Evolutionary conservation across 2,329 filamentous ascomycete genomes (phyloP), one percentile per base, ranked within the genome.

Genomic region (Phaeosphaeriaceae sp.): DNA sequence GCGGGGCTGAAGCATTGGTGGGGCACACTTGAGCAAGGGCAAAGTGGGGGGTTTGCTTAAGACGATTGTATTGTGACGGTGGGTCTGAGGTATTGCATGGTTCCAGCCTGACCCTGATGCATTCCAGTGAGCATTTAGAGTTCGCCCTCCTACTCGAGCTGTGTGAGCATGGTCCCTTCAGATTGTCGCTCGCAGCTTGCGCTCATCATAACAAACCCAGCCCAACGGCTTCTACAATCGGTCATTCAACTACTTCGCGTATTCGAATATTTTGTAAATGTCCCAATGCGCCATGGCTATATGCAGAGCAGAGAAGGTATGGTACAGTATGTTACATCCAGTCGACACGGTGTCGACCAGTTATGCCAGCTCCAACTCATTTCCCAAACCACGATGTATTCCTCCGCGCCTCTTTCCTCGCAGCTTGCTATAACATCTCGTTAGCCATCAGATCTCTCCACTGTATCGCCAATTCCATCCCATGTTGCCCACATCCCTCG

Each of bases 351-450:
- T 11, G 11, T 27, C 31, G 13, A 3, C 7, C 3, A n/a, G 24
- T 3, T n/a, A 20, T 11, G 10, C 6, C 53, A 55, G 24, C 48
- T 33, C 19, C 10, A 36, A 20, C 48, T 22, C 31, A 40, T 57
- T 48, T 67, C 31, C 63, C 54, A 48, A 70, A 70, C 68, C 67
- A 70, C 4, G 57, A 48, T 31, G 67, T 65, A 21, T 57, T 63
- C 57, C 54, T 69, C 36, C 53, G 59, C 19, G 68, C 68, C 55
- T 70, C 68, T 50, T 66, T 66, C 33, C 68, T 56, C 4, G 68
- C 68, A 13, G 58, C 57, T 65, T 67, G 66, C 68, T 70, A 36
- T 15, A 24, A 7, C 13, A 9, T 19, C 31, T 9, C 3, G 36
- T 65, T 45, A 69, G 61, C 48, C 1, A 36, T 36, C 31, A 36